Percentiles rank a stretch among this genome's conserved stretches.
phyloP scores from a whole-genome alignment of 228 moss, liverwort and hornwort genomes.

The Sphagnum fallax region DNA sequence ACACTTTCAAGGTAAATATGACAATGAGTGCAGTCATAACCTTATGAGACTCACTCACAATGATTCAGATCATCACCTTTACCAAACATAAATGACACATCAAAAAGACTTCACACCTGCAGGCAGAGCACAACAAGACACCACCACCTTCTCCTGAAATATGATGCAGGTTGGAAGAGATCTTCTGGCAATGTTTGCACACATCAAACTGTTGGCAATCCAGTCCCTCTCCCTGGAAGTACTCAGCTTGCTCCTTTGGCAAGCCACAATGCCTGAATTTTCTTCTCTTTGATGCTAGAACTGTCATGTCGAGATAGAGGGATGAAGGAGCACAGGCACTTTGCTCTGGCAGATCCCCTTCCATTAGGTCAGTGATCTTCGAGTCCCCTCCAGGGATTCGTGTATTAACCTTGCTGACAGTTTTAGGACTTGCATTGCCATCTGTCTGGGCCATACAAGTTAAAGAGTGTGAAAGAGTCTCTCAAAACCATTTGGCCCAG shows the following conservation, averaged over 20 bases:
- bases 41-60: too few species aligned
- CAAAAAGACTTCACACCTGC: conserved; percentile 25
- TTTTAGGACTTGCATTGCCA: conserved; percentile 14
- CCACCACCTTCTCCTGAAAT: conserved; percentile 5
- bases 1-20: too few species aligned
- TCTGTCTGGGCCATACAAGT: conserved; percentile 28
- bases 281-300: conserved; percentile 21
- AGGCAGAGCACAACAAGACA: conserved; percentile 17
- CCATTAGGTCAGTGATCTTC: conserved; percentile 14
- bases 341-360: conserved; percentile 6
- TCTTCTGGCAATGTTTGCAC: conserved; percentile 30
- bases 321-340: neutral
- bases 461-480: too few species aligned
- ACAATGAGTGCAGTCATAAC: too few species aligned
- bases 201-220: conserved; percentile 19
- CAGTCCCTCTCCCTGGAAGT: conserved; percentile 36
- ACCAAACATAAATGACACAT: neutral
- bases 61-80: too few species aligned
- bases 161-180: conserved; percentile 5
- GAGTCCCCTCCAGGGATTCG: conserved; percentile 21
- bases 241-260: conserved; percentile 61
- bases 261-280: conserved; percentile 20
- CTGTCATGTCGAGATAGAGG: conserved; percentile 10
- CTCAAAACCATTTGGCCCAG: too few species aligned
- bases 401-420: conserved; percentile 10